A percentile compares a stretch with the other conserved stretches of the same genome.
phyloP scores from a whole-genome alignment of 306 rosid species.

The Prunus campanulata region DNA sequence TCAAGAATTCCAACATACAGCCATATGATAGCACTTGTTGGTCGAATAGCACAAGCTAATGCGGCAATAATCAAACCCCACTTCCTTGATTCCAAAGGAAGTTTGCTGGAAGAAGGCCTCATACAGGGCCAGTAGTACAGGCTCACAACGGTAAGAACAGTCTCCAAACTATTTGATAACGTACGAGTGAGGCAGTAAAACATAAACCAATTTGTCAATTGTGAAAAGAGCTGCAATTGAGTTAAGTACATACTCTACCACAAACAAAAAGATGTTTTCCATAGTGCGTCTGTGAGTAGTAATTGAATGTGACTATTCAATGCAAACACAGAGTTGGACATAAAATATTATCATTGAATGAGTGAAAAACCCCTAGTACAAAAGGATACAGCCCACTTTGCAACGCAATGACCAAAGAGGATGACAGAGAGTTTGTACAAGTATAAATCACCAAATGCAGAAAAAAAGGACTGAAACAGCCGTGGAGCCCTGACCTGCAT shows the following conservation, averaged over 20 bases:
- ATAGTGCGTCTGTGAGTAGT: background rate
- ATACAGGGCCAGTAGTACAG: constrained; percentile 91
- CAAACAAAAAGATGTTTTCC: constrained; percentile 3
- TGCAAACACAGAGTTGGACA: constrained; percentile 9
- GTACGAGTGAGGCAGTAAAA: constrained; percentile 81
- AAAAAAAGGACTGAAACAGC: constrained; percentile 63
- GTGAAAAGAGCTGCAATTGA: constrained; percentile 71
- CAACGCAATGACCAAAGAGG: constrained; percentile 61
- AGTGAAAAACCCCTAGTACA: background rate
- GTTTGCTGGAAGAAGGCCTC: constrained; percentile 40
- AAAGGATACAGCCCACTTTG: constrained; percentile 92
- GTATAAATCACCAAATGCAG: constrained; percentile 84
- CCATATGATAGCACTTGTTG: constrained; percentile 89
- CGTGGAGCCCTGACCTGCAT: constrained; percentile 80
- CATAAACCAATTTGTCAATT: constrained; percentile 81
- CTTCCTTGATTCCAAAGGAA: constrained; percentile 56
- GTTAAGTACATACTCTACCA: constrained; percentile 46
- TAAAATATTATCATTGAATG: background rate
- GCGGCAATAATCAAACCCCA: constrained; percentile 77
- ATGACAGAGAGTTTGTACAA: constrained; percentile 61
- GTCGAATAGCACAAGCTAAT: constrained; percentile 75
- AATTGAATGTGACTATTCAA: constrained; percentile 18
- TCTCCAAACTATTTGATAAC: constrained; percentile 81
- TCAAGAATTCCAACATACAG: constrained; percentile 72
- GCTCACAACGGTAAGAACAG: constrained; percentile 77